phyloP scores from a whole-genome alignment of 345 rosid genomes.

The Hirschfeldia incana region DNA sequence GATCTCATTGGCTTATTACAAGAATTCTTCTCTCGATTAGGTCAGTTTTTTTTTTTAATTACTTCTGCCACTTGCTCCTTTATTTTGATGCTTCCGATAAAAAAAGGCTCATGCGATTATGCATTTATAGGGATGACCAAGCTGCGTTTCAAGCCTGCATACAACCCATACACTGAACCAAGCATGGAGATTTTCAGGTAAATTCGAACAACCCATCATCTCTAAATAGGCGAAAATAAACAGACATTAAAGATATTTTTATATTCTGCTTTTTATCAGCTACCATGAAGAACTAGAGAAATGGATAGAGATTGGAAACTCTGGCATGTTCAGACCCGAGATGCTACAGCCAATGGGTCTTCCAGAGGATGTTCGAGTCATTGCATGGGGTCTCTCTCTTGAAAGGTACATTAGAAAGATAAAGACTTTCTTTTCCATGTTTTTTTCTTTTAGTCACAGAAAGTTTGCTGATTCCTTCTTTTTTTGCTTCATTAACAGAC shows the following conservation, averaged over 20 bases:
- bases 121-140: conserved; percentile 73
- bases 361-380: conserved; percentile 81
- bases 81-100: conserved; percentile 3
- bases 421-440: neutral
- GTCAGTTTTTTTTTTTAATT: conserved; percentile 39
- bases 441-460: neutral
- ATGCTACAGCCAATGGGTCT: conserved; percentile 96
- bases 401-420: conserved; percentile 61
- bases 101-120: conserved; percentile 6
- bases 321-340: conserved; percentile 96
- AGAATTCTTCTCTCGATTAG: conserved; percentile 88
- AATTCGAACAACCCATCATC: neutral
- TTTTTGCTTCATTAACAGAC: conserved; percentile 47
- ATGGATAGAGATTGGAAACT: conserved; percentile 97
- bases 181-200: conserved; percentile 98
- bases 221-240: neutral
- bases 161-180: conserved; percentile 97
- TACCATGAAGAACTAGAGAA: conserved; percentile 79
- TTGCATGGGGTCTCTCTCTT: conserved; percentile 97
- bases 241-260: neutral
- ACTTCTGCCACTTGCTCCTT: neutral
- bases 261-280: conserved; percentile 41
- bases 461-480: conserved; percentile 5
- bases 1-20: conserved; percentile 84
- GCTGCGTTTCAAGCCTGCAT: conserved; percentile 87